A percentile compares a stretch with the other conserved stretches of the same genome.
These are phyloP conservation scores for Closterium sp. DNA, from an alignment of 139 green algal species.

Conservation along the genomic window DNA sequence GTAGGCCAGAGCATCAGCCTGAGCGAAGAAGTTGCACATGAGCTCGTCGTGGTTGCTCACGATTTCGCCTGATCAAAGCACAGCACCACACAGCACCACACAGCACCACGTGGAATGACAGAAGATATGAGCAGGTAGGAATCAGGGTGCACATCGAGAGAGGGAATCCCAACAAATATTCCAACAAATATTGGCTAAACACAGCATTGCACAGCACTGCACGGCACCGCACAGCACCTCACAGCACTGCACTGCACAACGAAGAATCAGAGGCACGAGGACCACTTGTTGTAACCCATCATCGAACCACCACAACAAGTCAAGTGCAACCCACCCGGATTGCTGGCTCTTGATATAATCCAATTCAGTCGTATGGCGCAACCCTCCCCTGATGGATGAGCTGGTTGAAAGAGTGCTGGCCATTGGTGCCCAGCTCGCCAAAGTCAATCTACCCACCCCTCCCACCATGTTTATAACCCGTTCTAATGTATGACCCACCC, in stretches of 20 bases:
- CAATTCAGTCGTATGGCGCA: conserved; percentile 97
- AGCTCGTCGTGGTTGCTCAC: conserved; percentile 99
- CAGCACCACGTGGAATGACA: not conserved
- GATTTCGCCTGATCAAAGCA: conserved; percentile 72
- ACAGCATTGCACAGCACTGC: too few species aligned
- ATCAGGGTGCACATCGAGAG: not conserved
- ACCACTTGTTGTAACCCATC: not conserved
- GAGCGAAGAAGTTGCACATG: conserved; percentile 99
- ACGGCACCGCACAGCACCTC: too few species aligned
- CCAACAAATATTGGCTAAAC: too few species aligned
- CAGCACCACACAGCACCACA: not conserved
- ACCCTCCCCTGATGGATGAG: conserved; percentile 91
- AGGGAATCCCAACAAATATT: not conserved
- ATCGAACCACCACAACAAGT: not conserved
- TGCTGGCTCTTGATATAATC: conserved; percentile 92
- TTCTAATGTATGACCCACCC: too few species aligned
- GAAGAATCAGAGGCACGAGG: too few species aligned
- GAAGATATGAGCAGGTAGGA: not conserved
- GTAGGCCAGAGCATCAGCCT: conserved; percentile 92
- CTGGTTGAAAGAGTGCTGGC: conserved; percentile 99
- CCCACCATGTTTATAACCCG: too few species aligned
- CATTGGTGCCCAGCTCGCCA: conserved; percentile 98
- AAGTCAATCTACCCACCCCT: conserved; percentile 99
- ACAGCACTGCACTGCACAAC: too few species aligned
- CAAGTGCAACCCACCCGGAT: conserved; percentile 28